These are phyloP conservation scores for Macroventuria anomochaeta DNA, from an alignment of 2,329 filamentous ascomycete species.

Conservation along the genomic window DNA sequence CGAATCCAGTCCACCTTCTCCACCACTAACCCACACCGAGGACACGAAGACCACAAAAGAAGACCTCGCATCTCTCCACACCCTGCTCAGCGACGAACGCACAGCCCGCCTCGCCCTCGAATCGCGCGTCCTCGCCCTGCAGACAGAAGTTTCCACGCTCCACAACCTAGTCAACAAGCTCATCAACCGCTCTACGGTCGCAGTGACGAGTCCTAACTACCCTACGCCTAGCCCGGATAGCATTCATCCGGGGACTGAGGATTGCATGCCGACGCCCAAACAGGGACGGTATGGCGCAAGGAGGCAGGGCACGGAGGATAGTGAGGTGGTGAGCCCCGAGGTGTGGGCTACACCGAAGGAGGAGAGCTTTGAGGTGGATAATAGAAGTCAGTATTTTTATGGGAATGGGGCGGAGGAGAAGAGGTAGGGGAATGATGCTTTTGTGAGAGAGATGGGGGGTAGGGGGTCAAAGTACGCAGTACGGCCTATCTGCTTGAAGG, in stretches of 20 bases:
- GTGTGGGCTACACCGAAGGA: conserved; percentile 50
- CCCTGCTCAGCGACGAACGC: conserved; percentile 39
- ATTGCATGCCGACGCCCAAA: conserved; percentile 36
- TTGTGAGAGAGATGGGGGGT: neutral
- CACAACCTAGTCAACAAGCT: conserved; percentile 41
- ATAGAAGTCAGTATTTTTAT: conserved; percentile 33
- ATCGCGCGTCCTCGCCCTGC: conserved; percentile 39
- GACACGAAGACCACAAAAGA: conserved; percentile 10
- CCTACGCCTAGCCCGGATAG: conserved; percentile 46
- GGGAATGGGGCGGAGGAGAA: neutral
- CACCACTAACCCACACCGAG: conserved; percentile 7
- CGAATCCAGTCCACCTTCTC: conserved; percentile 10
- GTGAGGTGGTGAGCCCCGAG: conserved; percentile 40
- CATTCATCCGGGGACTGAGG: conserved; percentile 22
- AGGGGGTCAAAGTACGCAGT: conserved; percentile 11
- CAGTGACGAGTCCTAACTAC: conserved; percentile 32
- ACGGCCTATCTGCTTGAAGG: neutral
- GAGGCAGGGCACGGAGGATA: conserved; percentile 6
- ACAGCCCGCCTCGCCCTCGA: conserved; percentile 44
- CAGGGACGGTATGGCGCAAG: conserved; percentile 19
- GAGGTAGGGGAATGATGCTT: neutral
- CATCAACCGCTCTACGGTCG: conserved; percentile 15
- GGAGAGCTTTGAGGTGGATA: conserved; percentile 19
- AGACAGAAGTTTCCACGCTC: conserved; percentile 40
- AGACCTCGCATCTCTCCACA: conserved; percentile 29